phyloP scores from a whole-genome alignment of 352 stramenopile genomes.

The Blastocystis sp. region DNA sequence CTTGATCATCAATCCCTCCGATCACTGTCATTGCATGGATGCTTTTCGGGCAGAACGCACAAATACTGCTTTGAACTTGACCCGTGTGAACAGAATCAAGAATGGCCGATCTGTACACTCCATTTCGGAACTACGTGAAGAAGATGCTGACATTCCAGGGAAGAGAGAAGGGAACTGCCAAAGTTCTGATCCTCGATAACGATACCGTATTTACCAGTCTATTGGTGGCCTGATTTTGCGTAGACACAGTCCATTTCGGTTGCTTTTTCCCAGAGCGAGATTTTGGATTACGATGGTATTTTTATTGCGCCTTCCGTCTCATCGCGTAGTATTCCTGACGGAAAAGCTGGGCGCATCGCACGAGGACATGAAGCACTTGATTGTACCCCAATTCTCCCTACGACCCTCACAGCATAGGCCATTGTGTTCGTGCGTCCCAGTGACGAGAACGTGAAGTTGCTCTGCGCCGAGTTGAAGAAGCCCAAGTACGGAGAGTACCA shows the following conservation, averaged over 20 bases:
- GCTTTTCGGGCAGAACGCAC: not conserved
- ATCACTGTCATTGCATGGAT: not conserved
- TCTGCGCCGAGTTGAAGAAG: slow-evolving; percentile 84
- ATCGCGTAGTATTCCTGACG: slow-evolving; percentile 63
- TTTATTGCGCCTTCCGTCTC: not conserved
- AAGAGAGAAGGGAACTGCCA: slow-evolving; percentile 66
- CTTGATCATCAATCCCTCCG: not conserved
- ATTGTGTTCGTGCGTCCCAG: slow-evolving; percentile 89
- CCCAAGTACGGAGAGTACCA: slow-evolving; percentile 96
- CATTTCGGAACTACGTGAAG: slow-evolving; percentile 68
- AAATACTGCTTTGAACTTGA: not conserved
- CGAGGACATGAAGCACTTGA: slow-evolving; percentile 69
- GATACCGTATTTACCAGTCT: slow-evolving; percentile 27
- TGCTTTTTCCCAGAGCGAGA: slow-evolving; percentile 68
- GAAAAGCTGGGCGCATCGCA: slow-evolving; percentile 64
- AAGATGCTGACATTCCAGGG: slow-evolving; percentile 69
- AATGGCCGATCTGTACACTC: slow-evolving; percentile 68
- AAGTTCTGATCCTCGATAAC: slow-evolving; percentile 69
- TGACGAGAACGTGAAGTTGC: slow-evolving; percentile 83
- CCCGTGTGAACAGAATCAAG: not conserved
- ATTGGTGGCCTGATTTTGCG: not conserved
- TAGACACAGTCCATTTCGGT: slow-evolving; percentile 68
- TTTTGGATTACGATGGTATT: slow-evolving; percentile 67
- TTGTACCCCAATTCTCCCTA: slow-evolving; percentile 5
- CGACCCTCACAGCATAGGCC: slow-evolving; percentile 82